A percentile compares a stretch with the other conserved stretches of the same genome.
These are phyloP conservation scores for Phytophthora syringae DNA, from an alignment of 352 stramenopile genomes.

Conservation along the genomic window DNA sequence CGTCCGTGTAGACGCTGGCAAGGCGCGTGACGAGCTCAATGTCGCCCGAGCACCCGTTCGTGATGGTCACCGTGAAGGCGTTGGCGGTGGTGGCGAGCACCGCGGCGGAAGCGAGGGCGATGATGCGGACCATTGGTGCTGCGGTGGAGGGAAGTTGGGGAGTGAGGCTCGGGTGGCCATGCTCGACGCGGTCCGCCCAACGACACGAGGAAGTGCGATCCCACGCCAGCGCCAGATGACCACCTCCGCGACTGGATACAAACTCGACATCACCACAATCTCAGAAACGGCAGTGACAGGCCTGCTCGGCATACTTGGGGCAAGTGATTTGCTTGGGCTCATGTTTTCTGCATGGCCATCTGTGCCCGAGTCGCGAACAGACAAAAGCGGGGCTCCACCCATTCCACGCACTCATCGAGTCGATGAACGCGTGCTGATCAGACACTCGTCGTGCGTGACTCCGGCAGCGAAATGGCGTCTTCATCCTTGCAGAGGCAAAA, in stretches of 20 bases:
- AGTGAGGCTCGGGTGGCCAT: slow-evolving; percentile 27
- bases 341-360: slow-evolving; percentile 28
- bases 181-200: slow-evolving; percentile 15
- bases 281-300: slow-evolving; percentile 33
- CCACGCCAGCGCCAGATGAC: slow-evolving; percentile 29
- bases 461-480: no score
- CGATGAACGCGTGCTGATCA: slow-evolving; percentile 25
- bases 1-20: slow-evolving; percentile 58
- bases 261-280: slow-evolving; percentile 13
- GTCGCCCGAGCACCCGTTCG: slow-evolving; percentile 55
- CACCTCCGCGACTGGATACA: slow-evolving; percentile 36
- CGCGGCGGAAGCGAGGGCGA: slow-evolving; percentile 27
- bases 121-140: slow-evolving; percentile 37
- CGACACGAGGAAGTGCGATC: slow-evolving; percentile 11
- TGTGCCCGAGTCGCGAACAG: slow-evolving; percentile 16
- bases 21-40: slow-evolving; percentile 69
- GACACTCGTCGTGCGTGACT: no score
- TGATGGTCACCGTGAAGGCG: slow-evolving; percentile 68
- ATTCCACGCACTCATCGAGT: slow-evolving; percentile 26
- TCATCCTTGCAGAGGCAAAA: no score
- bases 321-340: slow-evolving; percentile 13
- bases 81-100: slow-evolving; percentile 24
- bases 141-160: slow-evolving; percentile 27
- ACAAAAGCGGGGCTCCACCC: slow-evolving; percentile 20
- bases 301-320: slow-evolving; percentile 9